Conservation (phyloP, 257 asterid genomes). For the Thymus mandschuricus region DNA sequence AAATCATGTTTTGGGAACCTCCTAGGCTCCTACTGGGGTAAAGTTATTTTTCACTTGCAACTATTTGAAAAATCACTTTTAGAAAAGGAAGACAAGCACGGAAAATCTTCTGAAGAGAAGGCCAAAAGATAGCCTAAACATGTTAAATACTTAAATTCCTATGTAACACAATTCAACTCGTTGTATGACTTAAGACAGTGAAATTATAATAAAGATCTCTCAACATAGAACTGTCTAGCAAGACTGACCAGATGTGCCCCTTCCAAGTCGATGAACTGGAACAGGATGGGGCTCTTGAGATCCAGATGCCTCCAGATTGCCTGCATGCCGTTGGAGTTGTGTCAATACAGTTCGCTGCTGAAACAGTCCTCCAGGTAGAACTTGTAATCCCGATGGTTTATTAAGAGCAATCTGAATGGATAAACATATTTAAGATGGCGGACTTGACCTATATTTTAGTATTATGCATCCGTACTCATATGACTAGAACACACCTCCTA, state of each 20-base stretch:
- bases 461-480: conserved; percentile 12
- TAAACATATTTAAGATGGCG: conserved; percentile 7
- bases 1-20: too few species aligned
- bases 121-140: background rate
- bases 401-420: conserved; percentile 79
- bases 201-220: conserved; percentile 11
- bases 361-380: conserved; percentile 92
- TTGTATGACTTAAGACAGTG: conserved; percentile 4
- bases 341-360: conserved; percentile 95
- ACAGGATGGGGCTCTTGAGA: conserved; percentile 62
- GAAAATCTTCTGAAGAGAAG: background rate
- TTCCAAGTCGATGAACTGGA: conserved; percentile 98
- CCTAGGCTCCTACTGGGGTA: too few species aligned
- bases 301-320: conserved; percentile 42
- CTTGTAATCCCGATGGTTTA: conserved; percentile 96
- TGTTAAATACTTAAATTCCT: conserved; percentile 9
- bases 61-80: background rate
- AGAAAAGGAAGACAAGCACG: conserved; percentile 16
- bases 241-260: conserved; percentile 92
- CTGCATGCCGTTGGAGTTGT: conserved; percentile 74
- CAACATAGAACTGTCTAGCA: conserved; percentile 18
- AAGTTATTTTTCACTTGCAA: too few species aligned
- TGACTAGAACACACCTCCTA: conserved; percentile 11
- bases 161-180: background rate
- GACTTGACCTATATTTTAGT: conserved; percentile 3